A percentile compares a stretch with the other conserved stretches of the same genome.
Evolutionary conservation across 2,329 filamentous ascomycete species (phyloP).

Genomic region (Rutstroemia sp.): DNA sequence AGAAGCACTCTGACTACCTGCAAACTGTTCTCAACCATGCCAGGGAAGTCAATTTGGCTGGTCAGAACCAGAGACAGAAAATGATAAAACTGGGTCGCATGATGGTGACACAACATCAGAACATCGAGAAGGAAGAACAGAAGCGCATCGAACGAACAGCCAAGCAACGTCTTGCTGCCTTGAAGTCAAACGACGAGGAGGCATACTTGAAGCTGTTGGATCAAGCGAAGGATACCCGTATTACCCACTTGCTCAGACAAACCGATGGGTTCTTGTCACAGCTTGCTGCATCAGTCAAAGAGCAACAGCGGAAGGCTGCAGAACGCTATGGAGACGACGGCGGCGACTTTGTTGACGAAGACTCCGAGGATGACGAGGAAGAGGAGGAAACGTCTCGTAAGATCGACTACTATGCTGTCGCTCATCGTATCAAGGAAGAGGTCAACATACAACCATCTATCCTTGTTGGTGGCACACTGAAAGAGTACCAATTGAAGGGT

Average conservation of each 20-base stretch:
- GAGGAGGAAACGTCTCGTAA: slow-evolving; percentile 65
- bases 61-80: slow-evolving; percentile 61
- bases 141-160: slow-evolving; percentile 95
- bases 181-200: slow-evolving; percentile 99
- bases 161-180: slow-evolving; percentile 97
- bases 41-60: slow-evolving; percentile 65
- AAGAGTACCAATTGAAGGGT: slow-evolving; percentile 98
- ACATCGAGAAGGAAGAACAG: slow-evolving; percentile 98
- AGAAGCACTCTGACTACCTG: slow-evolving; percentile 91
- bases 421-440: slow-evolving; percentile 91
- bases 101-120: slow-evolving; percentile 85
- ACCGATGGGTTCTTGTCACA: slow-evolving; percentile 97
- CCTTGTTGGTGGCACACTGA: slow-evolving; percentile 84
- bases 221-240: slow-evolving; percentile 98
- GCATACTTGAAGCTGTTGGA: slow-evolving; percentile 96
- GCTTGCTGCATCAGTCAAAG: slow-evolving; percentile 87
- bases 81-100: slow-evolving; percentile 80
- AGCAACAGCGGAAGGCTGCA: slow-evolving; percentile 78
- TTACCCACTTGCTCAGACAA: slow-evolving; percentile 92
- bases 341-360: slow-evolving; percentile 38
- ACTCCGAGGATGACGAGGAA: slow-evolving; percentile 64
- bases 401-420: slow-evolving; percentile 98
- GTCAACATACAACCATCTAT: slow-evolving; percentile 76
- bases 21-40: slow-evolving; percentile 79
- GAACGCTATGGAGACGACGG: slow-evolving; percentile 67